Evolutionary conservation across 2,329 filamentous ascomycete genomes (phyloP).

Genomic region (Xylariaceae sp.): DNA sequence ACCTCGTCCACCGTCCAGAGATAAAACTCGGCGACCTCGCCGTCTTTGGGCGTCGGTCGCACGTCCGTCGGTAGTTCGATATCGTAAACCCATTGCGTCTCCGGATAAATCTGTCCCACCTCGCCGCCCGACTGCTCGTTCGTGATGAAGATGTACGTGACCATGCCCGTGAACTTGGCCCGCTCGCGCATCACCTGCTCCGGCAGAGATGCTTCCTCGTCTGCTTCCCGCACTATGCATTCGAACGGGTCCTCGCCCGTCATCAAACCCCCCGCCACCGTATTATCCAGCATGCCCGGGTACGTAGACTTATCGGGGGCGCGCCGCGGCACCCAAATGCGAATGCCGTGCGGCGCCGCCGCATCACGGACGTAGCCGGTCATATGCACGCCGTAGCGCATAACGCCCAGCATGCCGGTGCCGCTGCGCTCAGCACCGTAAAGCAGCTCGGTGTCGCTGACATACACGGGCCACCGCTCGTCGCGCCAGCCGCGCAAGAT

Average conservation of each 20-base stretch:
- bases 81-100: constrained; percentile 89
- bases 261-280: constrained; percentile 78
- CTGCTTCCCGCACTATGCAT: constrained; percentile 77
- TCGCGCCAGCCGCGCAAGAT: constrained; percentile 75
- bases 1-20: constrained; percentile 75
- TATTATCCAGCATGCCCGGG: constrained; percentile 90
- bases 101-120: constrained; percentile 77
- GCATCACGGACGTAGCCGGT: constrained; percentile 61
- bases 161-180: constrained; percentile 59
- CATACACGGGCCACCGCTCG: constrained; percentile 79
- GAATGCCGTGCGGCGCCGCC: constrained; percentile 52
- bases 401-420: constrained; percentile 67
- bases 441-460: constrained; percentile 55
- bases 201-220: constrained; percentile 81
- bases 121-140: constrained; percentile 75
- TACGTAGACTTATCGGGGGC: constrained; percentile 79
- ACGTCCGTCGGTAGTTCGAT: constrained; percentile 68
- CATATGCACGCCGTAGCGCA: constrained; percentile 79
- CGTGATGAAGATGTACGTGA: constrained; percentile 83
- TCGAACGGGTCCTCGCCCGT: constrained; percentile 77
- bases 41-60: constrained; percentile 72
- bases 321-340: constrained; percentile 80
- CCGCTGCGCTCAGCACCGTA: constrained; percentile 76
- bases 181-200: constrained; percentile 61
- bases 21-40: constrained; percentile 82